Percentiles rank a stretch among this genome's conserved stretches.
Conservation (phyloP, 2,329 filamentous ascomycete genomes). For the Epichloe uncinata region DNA sequence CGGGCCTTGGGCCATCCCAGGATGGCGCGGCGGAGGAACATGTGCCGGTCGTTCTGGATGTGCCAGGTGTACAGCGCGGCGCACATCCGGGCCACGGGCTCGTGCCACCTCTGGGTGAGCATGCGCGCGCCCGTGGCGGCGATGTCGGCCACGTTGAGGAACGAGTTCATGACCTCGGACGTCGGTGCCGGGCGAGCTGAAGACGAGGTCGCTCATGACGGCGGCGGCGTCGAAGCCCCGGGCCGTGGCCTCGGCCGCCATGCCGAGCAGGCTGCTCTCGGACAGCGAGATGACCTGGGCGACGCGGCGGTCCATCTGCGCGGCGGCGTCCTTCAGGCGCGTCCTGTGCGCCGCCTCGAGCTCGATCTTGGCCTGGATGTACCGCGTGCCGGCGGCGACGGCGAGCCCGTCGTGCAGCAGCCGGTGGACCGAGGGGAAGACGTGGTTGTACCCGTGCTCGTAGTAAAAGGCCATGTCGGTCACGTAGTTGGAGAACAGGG, state of each 20-base stretch:
- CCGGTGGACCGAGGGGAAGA: slow-evolving; percentile 9
- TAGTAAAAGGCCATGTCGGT: slow-evolving; percentile 13
- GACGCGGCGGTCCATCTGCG: slow-evolving; percentile 6
- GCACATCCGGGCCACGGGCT: slow-evolving; percentile 19
- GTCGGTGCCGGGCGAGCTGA: slow-evolving; percentile 11
- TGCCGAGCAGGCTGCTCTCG: slow-evolving; percentile 11
- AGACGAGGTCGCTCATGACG: slow-evolving; percentile 11
- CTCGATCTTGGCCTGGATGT: slow-evolving; percentile 10
- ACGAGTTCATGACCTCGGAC: slow-evolving; percentile 12
- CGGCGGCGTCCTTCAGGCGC: not conserved
- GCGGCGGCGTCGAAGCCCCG: slow-evolving; percentile 10
- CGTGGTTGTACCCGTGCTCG: slow-evolving; percentile 12
- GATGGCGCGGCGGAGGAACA: slow-evolving; percentile 18
- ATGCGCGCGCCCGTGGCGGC: slow-evolving; percentile 13
- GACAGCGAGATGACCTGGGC: slow-evolving; percentile 9
- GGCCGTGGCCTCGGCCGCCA: slow-evolving; percentile 9
- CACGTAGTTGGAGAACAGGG: slow-evolving; percentile 13
- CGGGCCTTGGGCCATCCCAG: slow-evolving; percentile 17
- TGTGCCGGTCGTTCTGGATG: slow-evolving; percentile 19
- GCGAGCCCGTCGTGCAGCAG: slow-evolving; percentile 7
- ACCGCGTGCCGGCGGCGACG: slow-evolving; percentile 8
- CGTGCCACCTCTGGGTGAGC: slow-evolving; percentile 19
- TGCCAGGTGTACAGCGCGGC: slow-evolving; percentile 19
- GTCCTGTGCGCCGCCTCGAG: slow-evolving; percentile 5
- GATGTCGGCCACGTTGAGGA: slow-evolving; percentile 10